phyloP scores from a whole-genome alignment of 805 yeast species.

The Metschnikowia sp. region DNA sequence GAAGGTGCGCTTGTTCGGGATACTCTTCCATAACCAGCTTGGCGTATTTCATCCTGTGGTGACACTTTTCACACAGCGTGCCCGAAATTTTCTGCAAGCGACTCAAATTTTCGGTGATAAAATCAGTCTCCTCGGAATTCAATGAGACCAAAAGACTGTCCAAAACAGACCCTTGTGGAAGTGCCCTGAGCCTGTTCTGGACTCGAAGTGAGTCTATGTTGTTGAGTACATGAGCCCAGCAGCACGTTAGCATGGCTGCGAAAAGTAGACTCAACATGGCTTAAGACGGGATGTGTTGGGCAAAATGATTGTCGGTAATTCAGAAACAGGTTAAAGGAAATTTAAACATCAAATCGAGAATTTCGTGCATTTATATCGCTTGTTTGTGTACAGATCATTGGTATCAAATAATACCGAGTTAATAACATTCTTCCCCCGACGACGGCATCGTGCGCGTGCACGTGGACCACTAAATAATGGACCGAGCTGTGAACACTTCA shows the following conservation, averaged over 20 bases:
- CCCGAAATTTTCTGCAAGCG: conserved; percentile 31
- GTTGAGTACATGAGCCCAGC: conserved; percentile 21
- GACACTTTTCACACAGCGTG: conserved; percentile 34
- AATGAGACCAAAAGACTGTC: conserved; percentile 27
- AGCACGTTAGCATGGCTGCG: conserved; percentile 11
- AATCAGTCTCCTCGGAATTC: conserved; percentile 26
- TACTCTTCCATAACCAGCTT: conserved; percentile 23
- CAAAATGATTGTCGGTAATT: too few relatives aligned
- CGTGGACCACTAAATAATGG: too few relatives aligned
- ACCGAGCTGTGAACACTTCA: too few relatives aligned
- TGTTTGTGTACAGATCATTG: too few relatives aligned
- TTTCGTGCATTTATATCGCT: too few relatives aligned
- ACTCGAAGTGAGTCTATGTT: conserved; percentile 25
- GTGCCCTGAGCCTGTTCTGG: conserved; percentile 17
- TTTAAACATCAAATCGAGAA: too few relatives aligned
- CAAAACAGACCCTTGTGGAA: conserved; percentile 15
- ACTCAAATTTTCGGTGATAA: conserved; percentile 25
- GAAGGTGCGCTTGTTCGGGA: conserved; percentile 34
- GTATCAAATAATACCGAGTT: too few relatives aligned
- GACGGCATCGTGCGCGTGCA: too few relatives aligned
- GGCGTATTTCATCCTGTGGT: conserved; percentile 32
- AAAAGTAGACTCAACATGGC: conserved; percentile 1
- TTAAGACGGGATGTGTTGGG: too few relatives aligned
- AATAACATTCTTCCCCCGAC: too few relatives aligned
- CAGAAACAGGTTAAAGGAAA: too few relatives aligned